A percentile compares a stretch with the other conserved stretches of the same genome.
Evolutionary conservation across 2,329 filamentous ascomycete genomes (phyloP).

Genomic region (Colletotrichum chlorophyti): DNA sequence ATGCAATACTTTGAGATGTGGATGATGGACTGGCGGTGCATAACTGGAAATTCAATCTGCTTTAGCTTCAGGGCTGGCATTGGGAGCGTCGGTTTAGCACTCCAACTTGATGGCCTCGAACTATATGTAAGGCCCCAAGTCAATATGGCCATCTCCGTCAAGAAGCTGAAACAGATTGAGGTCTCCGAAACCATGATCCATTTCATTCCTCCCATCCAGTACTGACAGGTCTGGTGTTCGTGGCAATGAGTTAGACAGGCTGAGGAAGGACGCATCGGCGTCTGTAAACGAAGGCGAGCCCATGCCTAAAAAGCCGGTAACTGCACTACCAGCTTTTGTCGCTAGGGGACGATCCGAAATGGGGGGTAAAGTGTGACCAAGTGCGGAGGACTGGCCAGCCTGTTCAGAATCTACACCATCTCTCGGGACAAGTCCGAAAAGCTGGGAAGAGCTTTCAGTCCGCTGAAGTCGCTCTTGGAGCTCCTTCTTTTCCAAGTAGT

Average conservation of each 20-base stretch:
- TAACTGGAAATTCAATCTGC: too few relatives aligned
- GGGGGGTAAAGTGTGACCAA: slow-evolving; percentile 11
- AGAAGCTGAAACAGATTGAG: slow-evolving; percentile 59
- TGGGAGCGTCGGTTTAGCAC: too few relatives aligned
- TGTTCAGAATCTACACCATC: slow-evolving; percentile 26
- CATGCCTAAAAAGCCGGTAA: slow-evolving; percentile 31
- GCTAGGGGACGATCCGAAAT: background rate
- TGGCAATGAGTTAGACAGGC: slow-evolving; percentile 44
- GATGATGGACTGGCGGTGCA: too few relatives aligned
- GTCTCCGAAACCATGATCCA: slow-evolving; percentile 49
- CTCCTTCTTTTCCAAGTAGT: slow-evolving; percentile 56
- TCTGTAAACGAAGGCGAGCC: slow-evolving; percentile 42
- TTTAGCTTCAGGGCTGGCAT: too few relatives aligned
- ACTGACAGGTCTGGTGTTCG: slow-evolving; percentile 50
- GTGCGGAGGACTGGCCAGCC: slow-evolving; percentile 3
- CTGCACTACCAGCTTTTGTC: background rate
- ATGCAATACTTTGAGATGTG: too few relatives aligned
- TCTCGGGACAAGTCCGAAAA: slow-evolving; percentile 56
- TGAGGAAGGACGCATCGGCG: slow-evolving; percentile 46
- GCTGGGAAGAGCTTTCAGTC: slow-evolving; percentile 57
- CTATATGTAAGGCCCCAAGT: slow-evolving; percentile 50
- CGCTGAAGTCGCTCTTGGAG: slow-evolving; percentile 52
- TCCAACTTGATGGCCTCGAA: too few relatives aligned
- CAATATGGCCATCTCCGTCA: slow-evolving; percentile 59
- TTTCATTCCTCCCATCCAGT: slow-evolving; percentile 45